phyloP scores from a whole-genome alignment of 257 asterid species.

The Verbascum thapsus region DNA sequence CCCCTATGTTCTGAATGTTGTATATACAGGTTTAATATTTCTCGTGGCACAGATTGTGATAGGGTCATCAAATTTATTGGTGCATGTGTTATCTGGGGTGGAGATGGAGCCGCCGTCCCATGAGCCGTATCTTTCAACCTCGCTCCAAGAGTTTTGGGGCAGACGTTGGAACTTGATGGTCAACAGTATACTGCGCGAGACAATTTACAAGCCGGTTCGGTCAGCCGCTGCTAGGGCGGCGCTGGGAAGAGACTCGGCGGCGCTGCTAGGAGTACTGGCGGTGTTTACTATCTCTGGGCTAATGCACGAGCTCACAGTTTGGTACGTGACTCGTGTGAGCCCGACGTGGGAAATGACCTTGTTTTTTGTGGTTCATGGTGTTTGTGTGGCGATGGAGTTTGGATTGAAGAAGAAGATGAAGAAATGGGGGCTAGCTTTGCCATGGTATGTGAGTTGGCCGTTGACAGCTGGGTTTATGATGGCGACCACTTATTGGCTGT shows the following conservation, averaged over 20 bases:
- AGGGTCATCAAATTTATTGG: constrained; percentile 30
- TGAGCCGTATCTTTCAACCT: constrained; percentile 63
- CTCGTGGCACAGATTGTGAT: constrained; percentile 43
- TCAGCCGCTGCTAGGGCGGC: constrained; percentile 14
- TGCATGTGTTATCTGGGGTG: constrained; percentile 31
- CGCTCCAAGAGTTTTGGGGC: constrained; percentile 76
- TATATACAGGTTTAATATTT: constrained; percentile 41
- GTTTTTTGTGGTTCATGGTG: constrained; percentile 63
- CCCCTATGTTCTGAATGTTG: constrained; percentile 26
- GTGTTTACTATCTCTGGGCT: constrained; percentile 60
- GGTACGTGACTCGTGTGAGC: constrained; percentile 42
- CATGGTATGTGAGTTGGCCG: constrained; percentile 34
- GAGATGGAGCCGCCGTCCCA: constrained; percentile 62
- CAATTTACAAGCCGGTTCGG: constrained; percentile 55
- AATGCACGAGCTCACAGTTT: constrained; percentile 63
- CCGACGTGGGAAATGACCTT: constrained; percentile 73
- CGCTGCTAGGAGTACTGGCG: constrained; percentile 37
- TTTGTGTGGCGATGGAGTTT: constrained; percentile 49
- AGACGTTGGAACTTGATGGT: constrained; percentile 69
- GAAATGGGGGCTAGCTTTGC: too few species aligned
- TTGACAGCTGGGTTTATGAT: constrained; percentile 45
- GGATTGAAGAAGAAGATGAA: constrained; percentile 28
- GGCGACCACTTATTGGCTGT: constrained; percentile 45
- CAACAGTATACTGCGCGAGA: constrained; percentile 41
- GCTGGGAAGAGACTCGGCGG: constrained; percentile 41